Evolutionary conservation across 176 grass and related monocot species (phyloP), one percentile per base, ranked within the genome.

Genomic region (Neostapfia colusana): DNA sequence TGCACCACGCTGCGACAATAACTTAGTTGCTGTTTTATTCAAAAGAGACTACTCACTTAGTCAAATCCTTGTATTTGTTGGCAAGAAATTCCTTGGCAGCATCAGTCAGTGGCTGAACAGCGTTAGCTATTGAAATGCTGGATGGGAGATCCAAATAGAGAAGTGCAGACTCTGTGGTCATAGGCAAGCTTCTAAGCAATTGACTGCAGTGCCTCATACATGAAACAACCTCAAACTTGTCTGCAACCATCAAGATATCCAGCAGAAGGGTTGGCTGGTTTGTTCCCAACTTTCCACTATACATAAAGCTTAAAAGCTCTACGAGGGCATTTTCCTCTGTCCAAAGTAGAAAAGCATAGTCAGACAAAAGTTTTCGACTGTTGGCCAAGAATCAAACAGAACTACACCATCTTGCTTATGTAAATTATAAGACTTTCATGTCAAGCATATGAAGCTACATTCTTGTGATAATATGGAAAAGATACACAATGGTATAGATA

Each of bases 121-220:
- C 95, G 21, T 86, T 67, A 40, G 87, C 92, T 74, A 92, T 89
- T 64, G 96, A 95, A 82, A 99, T 85, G 62, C 85, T 90, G 56
- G 89, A 95, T 15, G 96, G 96, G 23, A 99, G 80, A 79, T 99
- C 96, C 48, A 99, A 75, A 82, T 95, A 99, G 20, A 99, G 87
- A 38, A 99, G 74, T 59, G 96, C 96, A 49, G 96, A 99, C 23
- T 99, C 96, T 64, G 92, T 99, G 35, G 92, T 99, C 92, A 99
- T 99, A 36, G 92, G 92, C 60, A 92, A 92, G 78, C 81, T 92
- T 81, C 89, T 84, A 45, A 99, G 81, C 75, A 95, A 67, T 78
- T 99, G 96, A 86, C 96, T 95, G 84, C 92, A 95, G 61, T 99
- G 84, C 27, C 96, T 79, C 92, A 99, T 95, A 78, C 96, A 99